Percentiles rank a stretch among this genome's conserved stretches.
phyloP scores from a whole-genome alignment of 2,329 filamentous ascomycete genomes.

The Trichophyton schoenleinii region DNA sequence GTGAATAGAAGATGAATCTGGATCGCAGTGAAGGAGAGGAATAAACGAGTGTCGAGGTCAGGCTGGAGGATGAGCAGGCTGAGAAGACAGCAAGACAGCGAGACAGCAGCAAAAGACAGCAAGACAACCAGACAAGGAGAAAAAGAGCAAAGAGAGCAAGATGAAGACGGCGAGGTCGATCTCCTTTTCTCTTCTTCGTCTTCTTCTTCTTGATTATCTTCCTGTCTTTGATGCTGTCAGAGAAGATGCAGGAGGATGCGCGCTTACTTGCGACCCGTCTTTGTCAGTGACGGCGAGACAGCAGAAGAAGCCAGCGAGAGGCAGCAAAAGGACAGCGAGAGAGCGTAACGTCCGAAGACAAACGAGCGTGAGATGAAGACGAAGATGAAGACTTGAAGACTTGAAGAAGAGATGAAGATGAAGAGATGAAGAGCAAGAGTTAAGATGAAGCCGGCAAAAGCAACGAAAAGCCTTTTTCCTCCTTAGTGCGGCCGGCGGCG shows the following conservation, averaged over 20 bases:
- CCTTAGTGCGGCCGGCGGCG: not conserved
- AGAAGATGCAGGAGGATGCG: not conserved
- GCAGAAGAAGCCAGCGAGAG: not conserved
- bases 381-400: not conserved
- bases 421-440: constrained; percentile 2
- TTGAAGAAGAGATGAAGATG: constrained; percentile 12
- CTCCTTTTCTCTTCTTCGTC: too few species aligned
- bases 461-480: not conserved
- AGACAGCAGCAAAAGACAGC: not conserved
- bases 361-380: not conserved
- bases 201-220: not conserved
- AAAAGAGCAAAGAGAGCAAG: not conserved
- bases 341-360: not conserved
- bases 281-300: not conserved
- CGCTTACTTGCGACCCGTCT: not conserved
- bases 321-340: not conserved
- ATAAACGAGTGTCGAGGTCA: not conserved
- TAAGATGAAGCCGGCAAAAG: not conserved
- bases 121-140: not conserved
- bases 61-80: not conserved
- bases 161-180: not conserved
- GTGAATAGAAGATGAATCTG: too few species aligned
- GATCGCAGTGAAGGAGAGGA: too few species aligned
- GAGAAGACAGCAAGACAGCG: not conserved
- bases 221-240: not conserved